Percentiles rank a stretch among this genome's conserved stretches.
phyloP scores from a whole-genome alignment of 176 grass and related monocot species.

The Puya raimondii region DNA sequence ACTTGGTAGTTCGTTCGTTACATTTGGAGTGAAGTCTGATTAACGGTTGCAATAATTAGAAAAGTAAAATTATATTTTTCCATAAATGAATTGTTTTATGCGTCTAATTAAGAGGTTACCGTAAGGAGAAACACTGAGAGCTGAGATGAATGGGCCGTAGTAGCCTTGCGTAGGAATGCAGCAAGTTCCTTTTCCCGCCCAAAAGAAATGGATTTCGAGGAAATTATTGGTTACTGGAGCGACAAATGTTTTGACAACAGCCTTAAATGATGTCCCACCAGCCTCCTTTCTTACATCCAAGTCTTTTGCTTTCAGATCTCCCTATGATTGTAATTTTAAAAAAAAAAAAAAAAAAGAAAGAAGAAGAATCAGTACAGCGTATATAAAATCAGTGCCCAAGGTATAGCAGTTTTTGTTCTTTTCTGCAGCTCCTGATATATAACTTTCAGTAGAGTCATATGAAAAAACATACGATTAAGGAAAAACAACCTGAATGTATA shows the following conservation, averaged over 20 bases:
- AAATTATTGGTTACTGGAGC: conserved; percentile 30
- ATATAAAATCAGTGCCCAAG: too few relatives aligned
- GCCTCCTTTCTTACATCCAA: conserved; percentile 29
- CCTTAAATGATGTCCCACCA: conserved; percentile 5
- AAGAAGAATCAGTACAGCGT: neutral
- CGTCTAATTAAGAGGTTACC: conserved; percentile 7
- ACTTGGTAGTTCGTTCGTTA: conserved; percentile 4
- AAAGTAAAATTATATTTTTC: neutral
- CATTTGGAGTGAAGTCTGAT: conserved; percentile 10
- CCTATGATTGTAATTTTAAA: conserved; percentile 8
- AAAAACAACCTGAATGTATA: conserved; percentile 41
- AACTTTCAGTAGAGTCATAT: neutral
- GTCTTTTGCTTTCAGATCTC: conserved; percentile 22
- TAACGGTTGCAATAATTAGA: neutral
- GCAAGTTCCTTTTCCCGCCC: conserved; percentile 30
- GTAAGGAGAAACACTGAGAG: conserved; percentile 20
- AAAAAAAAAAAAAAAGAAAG: neutral
- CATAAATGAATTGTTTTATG: neutral
- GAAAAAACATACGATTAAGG: neutral
- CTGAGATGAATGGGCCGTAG: conserved; percentile 29
- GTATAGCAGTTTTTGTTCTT: neutral
- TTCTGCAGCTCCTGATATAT: neutral
- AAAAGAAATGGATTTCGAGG: conserved; percentile 35
- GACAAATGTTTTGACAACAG: conserved; percentile 11
- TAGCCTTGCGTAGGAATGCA: conserved; percentile 9